Base-by-base conservation (phyloP, 768 basidiomycete genomes). In the Lactarius tabidus region DNA sequence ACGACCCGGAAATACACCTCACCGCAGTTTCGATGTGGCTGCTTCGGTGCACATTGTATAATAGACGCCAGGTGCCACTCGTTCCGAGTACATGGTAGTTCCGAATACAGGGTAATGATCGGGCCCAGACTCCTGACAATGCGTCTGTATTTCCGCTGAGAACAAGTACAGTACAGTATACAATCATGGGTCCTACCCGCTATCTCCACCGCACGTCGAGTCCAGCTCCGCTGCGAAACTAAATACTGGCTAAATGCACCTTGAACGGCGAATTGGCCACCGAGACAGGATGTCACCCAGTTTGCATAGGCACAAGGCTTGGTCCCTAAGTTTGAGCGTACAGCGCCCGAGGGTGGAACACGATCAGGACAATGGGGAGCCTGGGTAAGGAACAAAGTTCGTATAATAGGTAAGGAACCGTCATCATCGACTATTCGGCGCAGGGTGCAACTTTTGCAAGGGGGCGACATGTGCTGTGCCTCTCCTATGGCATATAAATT, bases 391-490 rank as follows among this genome's bases (percentile, higher is more conserved):
- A 20, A 53, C 12, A 35, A 62, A 65, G 57, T 61, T 57, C 60
- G 60, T 62, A n/a, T n/a, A n/a, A n/a, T n/a, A 61, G 39, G 56
- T 38, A 29, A 29, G 41, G 55, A 29, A 41, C 29, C 26, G 36
- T 38, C 23, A 61, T 45, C 59, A 35, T 66, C 41, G 51, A 62
- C 57, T 53, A 53, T 57, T 66, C 60, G 60, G 60, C 23, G 2
- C 23, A n/a, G 12, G 53, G 8, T 18, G 33, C 57, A 38, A 17
- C 20, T 33, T 52, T 39, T 36, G 45, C 65, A 65, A 60, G 51
- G 33, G 29, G 51, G 33, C 5, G 45, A 26, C 23, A 15, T 51
- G 48, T 51, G 15, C 26, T 51, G 48, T 51, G 48, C 48, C 48
- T 51, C 6, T 51, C 48, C 23, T 0, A 26, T 26, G 23, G 48